These are phyloP conservation scores for Aegilops bicornis DNA, from an alignment of 176 grass and related monocot genomes.

Conservation along the genomic window DNA sequence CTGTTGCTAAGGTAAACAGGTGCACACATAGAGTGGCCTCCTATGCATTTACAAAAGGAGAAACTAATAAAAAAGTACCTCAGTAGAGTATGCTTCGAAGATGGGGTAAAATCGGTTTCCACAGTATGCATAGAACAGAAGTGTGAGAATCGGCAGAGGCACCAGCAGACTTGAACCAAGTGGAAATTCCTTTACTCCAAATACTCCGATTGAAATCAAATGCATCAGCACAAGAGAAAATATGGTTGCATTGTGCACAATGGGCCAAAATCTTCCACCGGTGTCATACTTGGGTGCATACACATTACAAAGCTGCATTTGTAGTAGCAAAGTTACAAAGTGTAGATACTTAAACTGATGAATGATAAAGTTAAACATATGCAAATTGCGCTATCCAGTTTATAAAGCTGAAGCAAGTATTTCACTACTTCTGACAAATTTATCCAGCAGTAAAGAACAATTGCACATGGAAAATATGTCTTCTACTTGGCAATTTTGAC, in stretches of 20 bases:
- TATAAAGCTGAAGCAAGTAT: not conserved
- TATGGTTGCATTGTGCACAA: slow-evolving; percentile 78
- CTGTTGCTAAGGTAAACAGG: not conserved
- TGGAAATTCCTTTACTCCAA: slow-evolving; percentile 84
- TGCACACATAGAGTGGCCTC: not conserved
- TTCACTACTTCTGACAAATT: slow-evolving; percentile 6
- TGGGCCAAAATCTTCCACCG: slow-evolving; percentile 89
- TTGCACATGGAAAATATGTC: not conserved
- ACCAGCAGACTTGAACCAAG: slow-evolving; percentile 74
- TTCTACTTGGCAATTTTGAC: not conserved
- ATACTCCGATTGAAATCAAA: slow-evolving; percentile 77
- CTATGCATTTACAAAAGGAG: not conserved
- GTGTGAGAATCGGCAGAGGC: slow-evolving; percentile 70
- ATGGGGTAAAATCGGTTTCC: slow-evolving; percentile 80
- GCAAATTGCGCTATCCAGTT: not conserved
- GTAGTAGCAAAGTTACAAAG: slow-evolving; percentile 21
- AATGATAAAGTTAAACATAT: slow-evolving; percentile 2
- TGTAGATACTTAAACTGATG: not conserved
- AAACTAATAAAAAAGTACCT: slow-evolving; percentile 45
- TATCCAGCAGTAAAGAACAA: not conserved
- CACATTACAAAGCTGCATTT: slow-evolving; percentile 82
- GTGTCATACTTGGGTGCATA: slow-evolving; percentile 90
- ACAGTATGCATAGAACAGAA: slow-evolving; percentile 91
- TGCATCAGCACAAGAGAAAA: slow-evolving; percentile 89
- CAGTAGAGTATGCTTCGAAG: slow-evolving; percentile 74